A percentile compares a stretch with the other conserved stretches of the same genome.
These are phyloP conservation scores for Penicillium nordicum DNA, from an alignment of 2,329 filamentous ascomycete species.

Conservation along the genomic window DNA sequence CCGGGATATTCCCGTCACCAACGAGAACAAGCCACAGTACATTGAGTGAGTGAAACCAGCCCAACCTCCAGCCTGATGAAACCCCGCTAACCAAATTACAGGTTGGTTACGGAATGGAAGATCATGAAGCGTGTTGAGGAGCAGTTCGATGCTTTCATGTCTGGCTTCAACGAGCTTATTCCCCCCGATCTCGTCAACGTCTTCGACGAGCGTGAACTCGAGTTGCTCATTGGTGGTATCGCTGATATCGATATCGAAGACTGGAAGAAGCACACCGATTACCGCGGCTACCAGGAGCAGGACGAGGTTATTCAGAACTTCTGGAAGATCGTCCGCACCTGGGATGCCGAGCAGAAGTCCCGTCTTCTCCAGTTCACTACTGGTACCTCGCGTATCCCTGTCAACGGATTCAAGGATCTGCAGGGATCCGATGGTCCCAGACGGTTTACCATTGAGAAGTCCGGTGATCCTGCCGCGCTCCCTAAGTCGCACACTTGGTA, in stretches of 20 bases:
- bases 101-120: slow-evolving; percentile 96
- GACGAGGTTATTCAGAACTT: slow-evolving; percentile 98
- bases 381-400: slow-evolving; percentile 93
- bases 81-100: slow-evolving; percentile 26
- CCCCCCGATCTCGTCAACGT: slow-evolving; percentile 96
- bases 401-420: slow-evolving; percentile 98
- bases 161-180: slow-evolving; percentile 96
- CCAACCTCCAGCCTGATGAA: neutral
- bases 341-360: slow-evolving; percentile 98
- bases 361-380: slow-evolving; percentile 94
- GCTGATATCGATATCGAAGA: slow-evolving; percentile 99
- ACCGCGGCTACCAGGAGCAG: slow-evolving; percentile 95
- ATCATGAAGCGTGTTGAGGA: slow-evolving; percentile 98
- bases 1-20: slow-evolving; percentile 89
- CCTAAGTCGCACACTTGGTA: slow-evolving; percentile 99
- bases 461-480: slow-evolving; percentile 82
- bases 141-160: slow-evolving; percentile 96
- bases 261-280: slow-evolving; percentile 99
- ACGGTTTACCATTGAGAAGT: slow-evolving; percentile 97
- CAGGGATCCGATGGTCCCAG: slow-evolving; percentile 94
- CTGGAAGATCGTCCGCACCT: slow-evolving; percentile 91
- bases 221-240: slow-evolving; percentile 95
- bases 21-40: slow-evolving; percentile 99
- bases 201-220: slow-evolving; percentile 95
- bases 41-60: slow-evolving; percentile 65